A percentile compares a stretch with the other conserved stretches of the same genome.
Evolutionary conservation across 176 grass and related monocot genomes (phyloP).

Genomic region (Carex littledalei): DNA sequence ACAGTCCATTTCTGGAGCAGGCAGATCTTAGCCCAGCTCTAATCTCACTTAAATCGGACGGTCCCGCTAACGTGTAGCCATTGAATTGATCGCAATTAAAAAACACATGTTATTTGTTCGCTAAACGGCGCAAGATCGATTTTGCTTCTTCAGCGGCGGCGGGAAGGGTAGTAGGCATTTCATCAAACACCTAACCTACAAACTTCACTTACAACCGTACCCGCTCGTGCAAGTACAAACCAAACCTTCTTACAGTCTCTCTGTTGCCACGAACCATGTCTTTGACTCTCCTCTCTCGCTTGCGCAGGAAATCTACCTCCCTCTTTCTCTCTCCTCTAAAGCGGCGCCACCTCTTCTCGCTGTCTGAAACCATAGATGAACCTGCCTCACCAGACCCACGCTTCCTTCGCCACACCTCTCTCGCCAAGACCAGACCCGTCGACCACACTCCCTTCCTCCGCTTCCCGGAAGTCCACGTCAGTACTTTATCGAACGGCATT

Average conservation of each 20-base stretch:
- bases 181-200: conserved; percentile 24
- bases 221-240: background rate
- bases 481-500: conserved; percentile 65
- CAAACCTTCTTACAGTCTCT: background rate
- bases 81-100: background rate
- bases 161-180: conserved; percentile 23
- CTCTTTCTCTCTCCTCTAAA: background rate
- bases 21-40: background rate
- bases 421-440: conserved; percentile 36
- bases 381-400: conserved; percentile 29
- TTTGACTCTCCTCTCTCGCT: conserved; percentile 4
- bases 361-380: conserved; percentile 18
- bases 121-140: background rate
- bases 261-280: background rate
- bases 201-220: background rate
- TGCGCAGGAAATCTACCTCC: conserved; percentile 34
- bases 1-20: too few relatives aligned
- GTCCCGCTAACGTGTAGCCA: background rate
- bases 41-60: background rate
- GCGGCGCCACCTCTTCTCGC: conserved; percentile 35
- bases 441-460: conserved; percentile 68
- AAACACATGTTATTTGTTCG: background rate
- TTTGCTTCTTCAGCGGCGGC: conserved; percentile 26
- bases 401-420: conserved; percentile 59
- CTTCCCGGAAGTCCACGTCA: conserved; percentile 51